These are phyloP conservation scores for Blastobotrys apis DNA, from an alignment of 1,139 yeast genomes.

Conservation along the genomic window DNA sequence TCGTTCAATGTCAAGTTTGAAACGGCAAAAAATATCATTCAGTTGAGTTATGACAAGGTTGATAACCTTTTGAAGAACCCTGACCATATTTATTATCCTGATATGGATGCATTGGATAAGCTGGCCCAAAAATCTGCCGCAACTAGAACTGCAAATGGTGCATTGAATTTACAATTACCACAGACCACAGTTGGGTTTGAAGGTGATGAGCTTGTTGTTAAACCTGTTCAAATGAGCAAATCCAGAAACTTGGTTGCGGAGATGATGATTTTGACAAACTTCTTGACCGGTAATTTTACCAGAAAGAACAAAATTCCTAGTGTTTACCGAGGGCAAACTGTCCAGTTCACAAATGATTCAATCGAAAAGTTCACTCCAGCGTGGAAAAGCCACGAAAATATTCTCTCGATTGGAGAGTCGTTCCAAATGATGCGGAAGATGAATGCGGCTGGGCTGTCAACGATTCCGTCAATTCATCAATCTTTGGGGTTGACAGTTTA, in stretches of 20 bases:
- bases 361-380: slow-evolving; percentile 8
- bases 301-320: slow-evolving; percentile 48
- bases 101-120: slow-evolving; percentile 36
- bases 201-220: slow-evolving; percentile 13
- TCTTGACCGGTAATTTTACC: slow-evolving; percentile 54
- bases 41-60: slow-evolving; percentile 49
- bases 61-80: slow-evolving; percentile 37
- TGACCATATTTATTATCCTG: slow-evolving; percentile 26
- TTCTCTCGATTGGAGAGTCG: not conserved
- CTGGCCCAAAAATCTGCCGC: slow-evolving; percentile 37
- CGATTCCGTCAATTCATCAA: slow-evolving; percentile 47
- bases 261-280: slow-evolving; percentile 75
- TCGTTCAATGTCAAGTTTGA: slow-evolving; percentile 35
- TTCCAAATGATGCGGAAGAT: slow-evolving; percentile 11
- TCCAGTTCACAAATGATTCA: slow-evolving; percentile 34
- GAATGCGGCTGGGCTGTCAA: slow-evolving; percentile 31
- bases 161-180: slow-evolving; percentile 15
- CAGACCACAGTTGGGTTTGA: slow-evolving; percentile 17
- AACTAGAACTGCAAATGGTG: slow-evolving; percentile 20
- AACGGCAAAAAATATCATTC: slow-evolving; percentile 42
- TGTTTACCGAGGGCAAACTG: slow-evolving; percentile 50
- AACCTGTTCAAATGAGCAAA: slow-evolving; percentile 18
- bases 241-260: slow-evolving; percentile 57
- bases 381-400: not conserved
- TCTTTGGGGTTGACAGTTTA: slow-evolving; percentile 63